Evolutionary conservation across 495 filamentous ascomycete species (phyloP).

Genomic region (Aspergillus cavernicola): DNA sequence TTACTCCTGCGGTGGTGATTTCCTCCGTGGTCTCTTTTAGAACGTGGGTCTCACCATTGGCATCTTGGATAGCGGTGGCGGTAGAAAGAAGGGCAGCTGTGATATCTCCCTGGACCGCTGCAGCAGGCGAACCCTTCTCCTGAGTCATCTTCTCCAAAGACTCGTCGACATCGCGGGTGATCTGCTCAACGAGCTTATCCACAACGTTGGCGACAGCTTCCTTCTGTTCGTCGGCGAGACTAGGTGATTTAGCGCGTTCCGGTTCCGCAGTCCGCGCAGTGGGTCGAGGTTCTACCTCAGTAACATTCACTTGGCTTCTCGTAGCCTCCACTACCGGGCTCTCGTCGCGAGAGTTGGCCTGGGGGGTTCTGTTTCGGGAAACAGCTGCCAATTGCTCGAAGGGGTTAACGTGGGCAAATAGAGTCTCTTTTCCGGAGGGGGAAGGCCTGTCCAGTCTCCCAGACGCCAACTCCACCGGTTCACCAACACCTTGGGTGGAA

Average conservation of each 20-base stretch:
- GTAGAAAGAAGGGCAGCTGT: conserved; percentile 35
- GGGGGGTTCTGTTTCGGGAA: conserved; percentile 52
- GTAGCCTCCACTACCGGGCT: conserved; percentile 32
- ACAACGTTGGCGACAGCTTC: conserved; percentile 72
- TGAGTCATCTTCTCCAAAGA: conserved; percentile 52
- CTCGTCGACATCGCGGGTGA: conserved; percentile 65
- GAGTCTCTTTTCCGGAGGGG: conserved; percentile 35
- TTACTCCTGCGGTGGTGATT: conserved; percentile 51
- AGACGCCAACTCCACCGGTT: conserved; percentile 18
- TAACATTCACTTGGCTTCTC: conserved; percentile 25
- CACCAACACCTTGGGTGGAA: conserved; percentile 26
- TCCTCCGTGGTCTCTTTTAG: conserved; percentile 22
- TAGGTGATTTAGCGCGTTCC: conserved; percentile 32
- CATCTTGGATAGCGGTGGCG: conserved; percentile 33
- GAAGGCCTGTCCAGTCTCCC: conserved; percentile 28
- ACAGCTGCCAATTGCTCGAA: conserved; percentile 73
- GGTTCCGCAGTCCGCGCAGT: conserved; percentile 4
- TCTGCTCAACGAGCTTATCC: conserved; percentile 61
- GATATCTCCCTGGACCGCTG: conserved; percentile 26
- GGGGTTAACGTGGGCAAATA: conserved; percentile 77
- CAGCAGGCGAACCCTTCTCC: conserved; percentile 24
- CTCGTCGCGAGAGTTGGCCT: conserved; percentile 37
- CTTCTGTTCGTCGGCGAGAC: conserved; percentile 38
- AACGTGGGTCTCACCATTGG: conserved; percentile 8
- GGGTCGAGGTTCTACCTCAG: conserved; percentile 16